Conservation (phyloP, 768 basidiomycete genomes). For the Suillus weaverae region DNA sequence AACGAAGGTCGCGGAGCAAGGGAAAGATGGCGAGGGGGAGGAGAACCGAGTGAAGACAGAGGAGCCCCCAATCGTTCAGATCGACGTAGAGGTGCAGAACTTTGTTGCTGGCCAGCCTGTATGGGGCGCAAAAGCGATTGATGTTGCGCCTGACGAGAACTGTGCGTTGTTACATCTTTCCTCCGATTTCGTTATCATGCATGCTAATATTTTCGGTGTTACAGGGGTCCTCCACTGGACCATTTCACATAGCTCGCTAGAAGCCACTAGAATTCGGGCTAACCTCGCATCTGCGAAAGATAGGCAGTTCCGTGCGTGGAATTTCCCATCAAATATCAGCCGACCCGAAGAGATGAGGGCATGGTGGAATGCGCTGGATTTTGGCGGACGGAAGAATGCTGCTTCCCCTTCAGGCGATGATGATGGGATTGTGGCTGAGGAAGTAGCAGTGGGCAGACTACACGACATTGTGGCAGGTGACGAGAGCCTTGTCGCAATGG, state of each 20-base stretch:
- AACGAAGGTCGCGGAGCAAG: not conserved
- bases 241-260: conserved; percentile 41
- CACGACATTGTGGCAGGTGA: not conserved
- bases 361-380: conserved; percentile 34
- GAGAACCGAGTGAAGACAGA: not conserved
- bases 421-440: conserved; percentile 1
- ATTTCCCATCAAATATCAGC: conserved; percentile 50
- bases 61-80: conserved; percentile 50
- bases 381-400: conserved; percentile 16
- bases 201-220: not conserved
- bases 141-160: conserved; percentile 17
- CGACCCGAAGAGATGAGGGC: conserved; percentile 27
- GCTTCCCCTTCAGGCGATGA: not conserved
- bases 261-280: conserved; percentile 35
- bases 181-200: not conserved
- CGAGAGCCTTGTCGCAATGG: not conserved
- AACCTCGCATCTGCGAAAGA: conserved; percentile 34
- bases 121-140: conserved; percentile 39
- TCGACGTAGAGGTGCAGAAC: conserved; percentile 51
- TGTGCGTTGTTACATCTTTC: conserved; percentile 8
- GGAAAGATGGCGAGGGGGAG: not conserved
- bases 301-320: conserved; percentile 47
- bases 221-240: conserved; percentile 67
- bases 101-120: conserved; percentile 41
- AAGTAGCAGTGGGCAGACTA: not conserved